Conservation (phyloP, 2,329 filamentous ascomycete species). For the Seiridium cupressi region DNA sequence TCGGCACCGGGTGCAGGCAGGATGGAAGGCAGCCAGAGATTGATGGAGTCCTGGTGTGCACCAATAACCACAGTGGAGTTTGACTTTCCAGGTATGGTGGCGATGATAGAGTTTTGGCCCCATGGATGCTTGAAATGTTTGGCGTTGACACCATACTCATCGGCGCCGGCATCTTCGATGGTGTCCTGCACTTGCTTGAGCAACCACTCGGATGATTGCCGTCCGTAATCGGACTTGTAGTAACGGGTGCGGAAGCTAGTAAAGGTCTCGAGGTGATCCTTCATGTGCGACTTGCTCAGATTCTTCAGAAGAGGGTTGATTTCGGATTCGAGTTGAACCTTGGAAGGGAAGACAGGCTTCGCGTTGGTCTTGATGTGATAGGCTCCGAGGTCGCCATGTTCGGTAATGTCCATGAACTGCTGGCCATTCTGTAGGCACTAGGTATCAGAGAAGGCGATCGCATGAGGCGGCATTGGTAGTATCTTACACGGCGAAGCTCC, state of each 20-base stretch:
- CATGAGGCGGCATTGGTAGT: no score
- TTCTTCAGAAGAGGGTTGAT: slow-evolving; percentile 66
- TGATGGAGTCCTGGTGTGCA: slow-evolving; percentile 93
- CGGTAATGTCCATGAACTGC: slow-evolving; percentile 94
- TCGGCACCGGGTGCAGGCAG: slow-evolving; percentile 90
- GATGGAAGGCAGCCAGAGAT: slow-evolving; percentile 82
- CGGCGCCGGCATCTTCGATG: slow-evolving; percentile 69
- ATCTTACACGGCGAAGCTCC: slow-evolving; percentile 75
- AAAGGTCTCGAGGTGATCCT: slow-evolving; percentile 73
- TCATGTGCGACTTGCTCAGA: slow-evolving; percentile 75
- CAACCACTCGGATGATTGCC: slow-evolving; percentile 86
- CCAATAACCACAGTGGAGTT: slow-evolving; percentile 86
- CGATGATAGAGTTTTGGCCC: slow-evolving; percentile 89
- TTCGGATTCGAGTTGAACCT: slow-evolving; percentile 62
- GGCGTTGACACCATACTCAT: slow-evolving; percentile 63
- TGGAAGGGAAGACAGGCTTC: slow-evolving; percentile 63
- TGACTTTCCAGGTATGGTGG: slow-evolving; percentile 81
- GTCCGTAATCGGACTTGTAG: slow-evolving; percentile 76
- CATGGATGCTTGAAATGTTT: slow-evolving; percentile 78
- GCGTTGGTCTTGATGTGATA: slow-evolving; percentile 32
- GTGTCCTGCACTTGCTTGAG: slow-evolving; percentile 70
- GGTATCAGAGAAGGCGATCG: background rate
- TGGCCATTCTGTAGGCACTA: slow-evolving; percentile 65
- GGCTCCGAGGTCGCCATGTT: slow-evolving; percentile 63
- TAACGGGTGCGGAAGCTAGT: slow-evolving; percentile 80